A percentile compares a stretch with the other conserved stretches of the same genome.
phyloP scores from a whole-genome alignment of 2,329 filamentous ascomycete species.

The Alternaria postmessia region DNA sequence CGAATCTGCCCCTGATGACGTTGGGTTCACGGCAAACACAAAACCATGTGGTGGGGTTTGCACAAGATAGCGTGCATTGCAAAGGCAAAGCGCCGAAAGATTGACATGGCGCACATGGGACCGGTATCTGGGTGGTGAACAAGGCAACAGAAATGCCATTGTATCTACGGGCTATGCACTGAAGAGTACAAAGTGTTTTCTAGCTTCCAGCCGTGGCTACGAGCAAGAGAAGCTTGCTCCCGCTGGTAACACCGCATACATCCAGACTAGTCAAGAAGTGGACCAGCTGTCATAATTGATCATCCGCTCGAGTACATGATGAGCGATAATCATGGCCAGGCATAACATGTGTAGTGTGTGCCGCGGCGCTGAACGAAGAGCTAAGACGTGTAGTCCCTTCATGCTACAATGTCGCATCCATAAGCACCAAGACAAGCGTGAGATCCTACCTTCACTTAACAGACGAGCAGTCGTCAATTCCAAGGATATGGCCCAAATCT shows the following conservation, averaged over 20 bases:
- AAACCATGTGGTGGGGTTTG: conserved; percentile 27
- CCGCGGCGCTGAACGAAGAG: conserved; percentile 7
- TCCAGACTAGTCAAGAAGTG: conserved; percentile 14
- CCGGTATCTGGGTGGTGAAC: neutral
- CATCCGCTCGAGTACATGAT: conserved; percentile 8
- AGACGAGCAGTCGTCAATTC: conserved; percentile 8
- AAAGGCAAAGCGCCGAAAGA: neutral
- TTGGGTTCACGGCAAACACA: conserved; percentile 17
- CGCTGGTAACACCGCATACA: conserved; percentile 4
- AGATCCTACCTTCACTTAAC: conserved; percentile 30
- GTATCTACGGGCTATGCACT: conserved; percentile 11
- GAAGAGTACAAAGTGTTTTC: conserved; percentile 4
- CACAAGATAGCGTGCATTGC: conserved; percentile 2
- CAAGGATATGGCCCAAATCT: conserved; percentile 19
- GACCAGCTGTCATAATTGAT: conserved; percentile 1
- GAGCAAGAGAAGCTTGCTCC: conserved; percentile 1
- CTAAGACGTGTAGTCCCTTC: neutral
- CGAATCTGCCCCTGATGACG: conserved; percentile 20
- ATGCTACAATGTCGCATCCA: conserved; percentile 6
- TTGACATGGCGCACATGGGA: neutral
- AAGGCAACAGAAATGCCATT: conserved; percentile 10
- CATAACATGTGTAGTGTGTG: neutral
- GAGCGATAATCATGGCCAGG: neutral
- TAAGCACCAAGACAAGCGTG: conserved; percentile 9
- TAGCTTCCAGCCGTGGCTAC: conserved; percentile 4